Conservation (phyloP, 2,329 filamentous ascomycete genomes). For the Scytalidium sp. region DNA sequence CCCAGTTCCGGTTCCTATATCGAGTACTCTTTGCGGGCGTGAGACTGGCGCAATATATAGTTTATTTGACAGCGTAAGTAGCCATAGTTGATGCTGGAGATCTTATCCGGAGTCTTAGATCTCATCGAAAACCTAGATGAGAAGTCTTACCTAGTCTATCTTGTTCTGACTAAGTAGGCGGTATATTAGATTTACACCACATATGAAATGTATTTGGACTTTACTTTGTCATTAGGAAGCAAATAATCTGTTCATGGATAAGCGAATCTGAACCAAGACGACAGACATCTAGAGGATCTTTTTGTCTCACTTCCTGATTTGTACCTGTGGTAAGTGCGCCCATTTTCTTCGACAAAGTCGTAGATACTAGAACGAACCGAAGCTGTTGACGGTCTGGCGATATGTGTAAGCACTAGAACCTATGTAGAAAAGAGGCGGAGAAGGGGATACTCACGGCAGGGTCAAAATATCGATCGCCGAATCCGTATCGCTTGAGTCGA, state of each 20-base stretch:
- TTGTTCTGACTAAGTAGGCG: slow-evolving; percentile 9
- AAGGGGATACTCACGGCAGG: too few species aligned
- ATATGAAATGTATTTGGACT: too few species aligned
- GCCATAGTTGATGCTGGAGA: slow-evolving; percentile 18
- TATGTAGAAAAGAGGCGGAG: too few species aligned
- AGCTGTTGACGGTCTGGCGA: too few species aligned
- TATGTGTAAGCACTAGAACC: too few species aligned
- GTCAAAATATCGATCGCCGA: too few species aligned
- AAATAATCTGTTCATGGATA: too few species aligned
- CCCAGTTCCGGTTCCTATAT: slow-evolving; percentile 39
- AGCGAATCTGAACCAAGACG: too few species aligned
- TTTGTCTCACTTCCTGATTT: slow-evolving; percentile 3
- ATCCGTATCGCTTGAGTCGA: too few species aligned
- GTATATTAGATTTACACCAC: too few species aligned
- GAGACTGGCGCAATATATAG: slow-evolving; percentile 22
- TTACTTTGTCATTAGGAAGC: not conserved
- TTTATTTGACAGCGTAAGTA: slow-evolving; percentile 14
- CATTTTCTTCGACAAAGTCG: slow-evolving; percentile 2
- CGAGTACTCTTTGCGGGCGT: slow-evolving; percentile 30
- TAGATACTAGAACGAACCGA: slow-evolving; percentile 3
- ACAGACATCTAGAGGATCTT: too few species aligned
- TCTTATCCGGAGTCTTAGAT: slow-evolving; percentile 7
- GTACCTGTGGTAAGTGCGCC: slow-evolving; percentile 3
- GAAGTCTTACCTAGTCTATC: slow-evolving; percentile 10
- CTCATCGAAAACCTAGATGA: not conserved